phyloP scores from a whole-genome alignment of 2,329 filamentous ascomycete genomes.

The Fusarium mundagurra region DNA sequence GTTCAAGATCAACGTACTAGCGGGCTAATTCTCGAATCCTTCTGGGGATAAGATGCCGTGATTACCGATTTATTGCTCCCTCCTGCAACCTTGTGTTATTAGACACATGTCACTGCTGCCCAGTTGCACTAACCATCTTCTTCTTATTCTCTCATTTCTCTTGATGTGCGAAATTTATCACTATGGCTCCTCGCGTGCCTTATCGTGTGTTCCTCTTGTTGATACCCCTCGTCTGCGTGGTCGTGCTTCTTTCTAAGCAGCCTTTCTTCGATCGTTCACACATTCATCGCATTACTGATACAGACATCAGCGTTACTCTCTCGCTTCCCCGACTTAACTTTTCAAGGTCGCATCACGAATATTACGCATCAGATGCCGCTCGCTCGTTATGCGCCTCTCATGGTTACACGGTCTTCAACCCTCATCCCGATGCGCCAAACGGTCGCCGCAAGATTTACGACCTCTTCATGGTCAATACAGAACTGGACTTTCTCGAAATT shows the following conservation, averaged over 20 bases:
- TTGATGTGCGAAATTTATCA: neutral
- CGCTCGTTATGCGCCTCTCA: constrained; percentile 46
- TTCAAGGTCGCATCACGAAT: constrained; percentile 34
- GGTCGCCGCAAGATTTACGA: constrained; percentile 55
- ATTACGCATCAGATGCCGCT: constrained; percentile 45
- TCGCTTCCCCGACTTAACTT: constrained; percentile 42
- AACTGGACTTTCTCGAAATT: constrained; percentile 74
- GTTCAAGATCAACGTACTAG: neutral
- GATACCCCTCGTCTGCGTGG: constrained; percentile 10
- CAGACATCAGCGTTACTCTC: constrained; percentile 34
- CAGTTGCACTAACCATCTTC: neutral
- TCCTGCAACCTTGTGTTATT: neutral
- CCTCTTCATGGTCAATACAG: constrained; percentile 69
- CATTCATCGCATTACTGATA: constrained; percentile 32
- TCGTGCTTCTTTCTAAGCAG: constrained; percentile 29
- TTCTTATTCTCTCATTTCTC: neutral
- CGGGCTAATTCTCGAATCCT: neutral
- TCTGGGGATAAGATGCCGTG: neutral
- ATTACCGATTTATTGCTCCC: neutral
- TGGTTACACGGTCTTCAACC: constrained; percentile 46
- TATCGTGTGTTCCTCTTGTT: constrained; percentile 13
- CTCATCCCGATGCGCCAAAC: constrained; percentile 24
- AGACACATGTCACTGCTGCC: neutral
- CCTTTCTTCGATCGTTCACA: constrained; percentile 28
- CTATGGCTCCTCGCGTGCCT: constrained; percentile 20